Evolutionary conservation across 345 rosid genomes (phyloP), one percentile per base, ranked within the genome.

Genomic region (Eucalyptus cladocalyx): DNA sequence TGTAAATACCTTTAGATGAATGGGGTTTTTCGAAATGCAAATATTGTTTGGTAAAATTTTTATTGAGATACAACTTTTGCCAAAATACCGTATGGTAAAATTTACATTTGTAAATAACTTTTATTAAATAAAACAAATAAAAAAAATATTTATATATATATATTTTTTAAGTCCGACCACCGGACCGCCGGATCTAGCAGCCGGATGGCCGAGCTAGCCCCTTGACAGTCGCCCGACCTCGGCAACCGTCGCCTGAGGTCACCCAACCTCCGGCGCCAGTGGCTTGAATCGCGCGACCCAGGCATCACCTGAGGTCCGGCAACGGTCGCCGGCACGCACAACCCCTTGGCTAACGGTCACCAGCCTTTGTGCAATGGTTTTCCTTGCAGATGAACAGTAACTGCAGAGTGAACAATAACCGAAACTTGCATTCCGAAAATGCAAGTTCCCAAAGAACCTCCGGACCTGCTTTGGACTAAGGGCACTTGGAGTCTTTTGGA

Each of bases 281-380:
- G n/a, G n/a, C n/a, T 1, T 49, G 3, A 6, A 18, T 49, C 3
- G 1, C 17, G 0, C 3, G 3, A 49, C 51, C 7, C 0, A 15
- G 0, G 17, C 18, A 6, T 49, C 7, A 1, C 18, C 1, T 49
- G 51, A 49, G 51, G 18, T 49, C 6, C 7, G 3, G n/a, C n/a
- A 0, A 49, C 0, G 1, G n/a, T n/a, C n/a, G n/a, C n/a, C n/a
- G n/a, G 0, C 18, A 1, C 7, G 18, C 17, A 18, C 18, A 6
- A 49, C 51, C 51, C 18, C 18, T 49, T 15, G 0, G 7, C 51
- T 7, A 1, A 3, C 0, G 18, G 51, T 49, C 3, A 0, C 15
- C 0, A 7, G 51, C 7, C 51, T 49, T 16, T 0, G 3, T 49
- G 18, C 18, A 0, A 3, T 49, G 18, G 18, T 49, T 49, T 49